Evolutionary conservation across 148 eudicot genomes (phyloP).

Genomic region (Silene uniflora): DNA sequence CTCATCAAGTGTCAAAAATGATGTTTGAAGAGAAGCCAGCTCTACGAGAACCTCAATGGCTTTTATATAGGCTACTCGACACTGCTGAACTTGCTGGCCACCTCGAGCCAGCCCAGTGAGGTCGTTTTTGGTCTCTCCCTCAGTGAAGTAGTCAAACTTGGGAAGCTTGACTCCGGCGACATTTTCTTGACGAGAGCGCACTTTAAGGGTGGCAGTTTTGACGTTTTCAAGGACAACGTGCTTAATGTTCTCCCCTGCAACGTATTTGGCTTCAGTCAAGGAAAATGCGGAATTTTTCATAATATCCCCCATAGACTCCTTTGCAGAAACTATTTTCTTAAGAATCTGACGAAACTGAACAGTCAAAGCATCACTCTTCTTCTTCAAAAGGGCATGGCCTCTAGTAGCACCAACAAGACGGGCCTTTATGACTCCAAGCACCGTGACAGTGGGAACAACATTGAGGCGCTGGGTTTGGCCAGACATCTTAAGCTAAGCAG

Average conservation of each 20-base stretch:
- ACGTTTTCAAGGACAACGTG: constrained; percentile 70
- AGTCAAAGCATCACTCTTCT: constrained; percentile 74
- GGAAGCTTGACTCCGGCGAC: constrained; percentile 82
- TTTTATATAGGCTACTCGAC: constrained; percentile 60
- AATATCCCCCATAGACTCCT: constrained; percentile 73
- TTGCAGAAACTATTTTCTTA: constrained; percentile 62
- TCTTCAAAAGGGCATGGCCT: constrained; percentile 82
- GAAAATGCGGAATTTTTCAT: constrained; percentile 67
- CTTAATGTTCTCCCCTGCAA: constrained; percentile 75
- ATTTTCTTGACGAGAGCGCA: constrained; percentile 63
- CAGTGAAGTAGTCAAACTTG: constrained; percentile 59
- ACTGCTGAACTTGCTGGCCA: constrained; percentile 71
- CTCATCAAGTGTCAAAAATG: constrained; percentile 84
- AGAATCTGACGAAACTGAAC: constrained; percentile 74
- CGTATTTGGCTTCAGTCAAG: constrained; percentile 73
- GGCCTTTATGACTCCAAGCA: constrained; percentile 77
- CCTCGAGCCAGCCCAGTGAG: constrained; percentile 77
- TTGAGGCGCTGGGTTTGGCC: constrained; percentile 62
- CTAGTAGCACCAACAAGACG: constrained; percentile 76
- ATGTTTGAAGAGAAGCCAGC: constrained; percentile 82
- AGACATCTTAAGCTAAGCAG: constrained; percentile 41
- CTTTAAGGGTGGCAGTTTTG: constrained; percentile 52
- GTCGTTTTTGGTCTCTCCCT: constrained; percentile 64
- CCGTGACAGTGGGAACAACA: constrained; percentile 74
- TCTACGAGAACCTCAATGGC: constrained; percentile 84